Percentiles rank a stretch among this genome's conserved stretches.
Evolutionary conservation across 2,329 filamentous ascomycete species (phyloP).

Genomic region (Fusarium buxicola): DNA sequence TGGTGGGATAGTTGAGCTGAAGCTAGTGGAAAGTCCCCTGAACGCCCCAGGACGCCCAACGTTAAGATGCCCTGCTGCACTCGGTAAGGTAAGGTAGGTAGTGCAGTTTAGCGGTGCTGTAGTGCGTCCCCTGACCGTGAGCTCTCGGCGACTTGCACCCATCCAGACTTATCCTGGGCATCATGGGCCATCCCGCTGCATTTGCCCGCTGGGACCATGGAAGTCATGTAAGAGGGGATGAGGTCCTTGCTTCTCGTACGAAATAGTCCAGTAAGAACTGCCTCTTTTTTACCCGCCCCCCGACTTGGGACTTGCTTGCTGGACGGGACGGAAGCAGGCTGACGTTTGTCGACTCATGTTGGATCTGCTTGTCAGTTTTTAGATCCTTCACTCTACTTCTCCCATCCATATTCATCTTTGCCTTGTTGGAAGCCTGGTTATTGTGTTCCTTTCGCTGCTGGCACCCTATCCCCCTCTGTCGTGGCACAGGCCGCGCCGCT

Average conservation of each 20-base stretch:
- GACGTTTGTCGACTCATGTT: slow-evolving; percentile 32
- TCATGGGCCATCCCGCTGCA: slow-evolving; percentile 29
- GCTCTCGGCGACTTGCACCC: slow-evolving; percentile 35
- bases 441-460: slow-evolving; percentile 15
- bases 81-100: slow-evolving; percentile 24
- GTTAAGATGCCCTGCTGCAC: slow-evolving; percentile 34
- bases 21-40: slow-evolving; percentile 39
- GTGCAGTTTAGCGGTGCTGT: slow-evolving; percentile 5
- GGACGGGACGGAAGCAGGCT: slow-evolving; percentile 16
- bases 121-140: slow-evolving; percentile 14
- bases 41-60: slow-evolving; percentile 1
- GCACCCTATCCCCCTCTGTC: slow-evolving; percentile 1
- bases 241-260: slow-evolving; percentile 26
- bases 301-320: slow-evolving; percentile 32
- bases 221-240: slow-evolving; percentile 33
- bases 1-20: slow-evolving; percentile 31
- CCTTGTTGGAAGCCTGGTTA: not conserved
- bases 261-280: slow-evolving; percentile 32
- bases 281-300: slow-evolving; percentile 29
- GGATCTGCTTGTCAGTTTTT: slow-evolving; percentile 30
- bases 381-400: slow-evolving; percentile 23
- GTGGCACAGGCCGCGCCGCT: slow-evolving; percentile 9
- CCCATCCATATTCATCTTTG: slow-evolving; percentile 19
- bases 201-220: slow-evolving; percentile 30
- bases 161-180: slow-evolving; percentile 40